Evolutionary conservation across 805 yeast genomes (phyloP), one percentile per base, ranked within the genome.

Genomic region (Teunomyces stri): DNA sequence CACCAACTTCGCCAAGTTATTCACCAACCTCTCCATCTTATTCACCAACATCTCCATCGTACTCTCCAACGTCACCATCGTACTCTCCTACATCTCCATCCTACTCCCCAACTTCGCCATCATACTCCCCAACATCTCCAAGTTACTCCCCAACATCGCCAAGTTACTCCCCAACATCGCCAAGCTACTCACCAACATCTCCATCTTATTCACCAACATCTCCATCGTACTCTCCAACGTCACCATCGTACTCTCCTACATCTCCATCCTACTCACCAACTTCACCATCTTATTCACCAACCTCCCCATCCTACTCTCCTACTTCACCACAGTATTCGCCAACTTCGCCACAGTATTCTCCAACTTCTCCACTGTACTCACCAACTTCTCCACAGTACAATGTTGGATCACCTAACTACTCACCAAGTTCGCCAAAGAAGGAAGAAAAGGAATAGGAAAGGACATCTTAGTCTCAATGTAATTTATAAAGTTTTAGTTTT

Each of bases 51-150:
- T 83, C 91, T 0, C 83, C 90, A 60, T 54, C 71, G 0, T 83
- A 80, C 58, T 74, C 80, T 0, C 85, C 85, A 52, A 74, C 84
- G 5, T 75, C 82, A 13, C 83, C 84, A 55, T 65, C 76, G 2
- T 83, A 82, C 63, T 70, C 80, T 0, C 88, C 91, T 36, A 83
- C 91, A 0, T 76, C 84, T 3, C 90, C 91, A 51, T 57, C 68
- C 12, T 85, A 84, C 59, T 78, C 86, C 0, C 95, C 96, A 52
- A 87, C 96, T 0, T 83, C 91, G 0, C 96, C 96, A 57, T 61
- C 75, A 7, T 90, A 89, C 63, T 76, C 84, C 0, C 92, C 94
- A 51, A 88, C 96, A 0, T 84, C 92, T 0, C 97, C 97, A 50
- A n/a, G n/a, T 56, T 83, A 83, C 60, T 70, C 81, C 0, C 94